Evolutionary conservation across 1,284 basidiomycete genomes (phyloP).

Genomic region (Termitomyces sp.): DNA sequence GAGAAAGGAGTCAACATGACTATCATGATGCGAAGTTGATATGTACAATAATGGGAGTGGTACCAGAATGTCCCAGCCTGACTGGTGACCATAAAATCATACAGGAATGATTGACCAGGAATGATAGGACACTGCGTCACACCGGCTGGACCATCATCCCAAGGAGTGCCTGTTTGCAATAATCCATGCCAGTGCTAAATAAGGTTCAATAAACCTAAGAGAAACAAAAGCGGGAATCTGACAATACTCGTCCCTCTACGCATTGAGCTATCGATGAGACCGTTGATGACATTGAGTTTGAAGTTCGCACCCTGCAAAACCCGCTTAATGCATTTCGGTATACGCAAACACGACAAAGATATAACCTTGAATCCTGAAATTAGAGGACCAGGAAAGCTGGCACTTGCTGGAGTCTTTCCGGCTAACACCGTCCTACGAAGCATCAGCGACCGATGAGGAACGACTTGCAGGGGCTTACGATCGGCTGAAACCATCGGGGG

Average conservation of each 20-base stretch:
- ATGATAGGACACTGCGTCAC: conserved; percentile 39
- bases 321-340: not conserved
- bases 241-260: conserved; percentile 27
- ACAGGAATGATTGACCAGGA: conserved; percentile 27
- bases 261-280: conserved; percentile 27
- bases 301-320: conserved; percentile 23
- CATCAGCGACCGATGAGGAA: too few species aligned
- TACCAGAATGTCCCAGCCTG: conserved; percentile 38
- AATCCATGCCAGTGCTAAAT: conserved; percentile 33
- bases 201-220: not conserved
- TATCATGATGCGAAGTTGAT: not conserved
- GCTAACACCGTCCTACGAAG: conserved; percentile 22
- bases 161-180: conserved; percentile 28
- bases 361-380: conserved; percentile 28
- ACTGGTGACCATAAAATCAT: conserved; percentile 26
- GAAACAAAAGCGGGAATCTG: not conserved
- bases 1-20: conserved; percentile 5
- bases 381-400: conserved; percentile 29
- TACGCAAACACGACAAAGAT: not conserved
- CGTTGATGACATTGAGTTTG: conserved; percentile 27
- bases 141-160: conserved; percentile 29
- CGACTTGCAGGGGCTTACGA: too few species aligned
- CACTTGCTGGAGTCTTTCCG: conserved; percentile 14
- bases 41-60: conserved; percentile 10
- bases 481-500: not conserved